Evolutionary conservation across 2,329 filamentous ascomycete genomes (phyloP), one percentile per base, ranked within the genome.

Genomic region (Hypoxylon sp.): DNA sequence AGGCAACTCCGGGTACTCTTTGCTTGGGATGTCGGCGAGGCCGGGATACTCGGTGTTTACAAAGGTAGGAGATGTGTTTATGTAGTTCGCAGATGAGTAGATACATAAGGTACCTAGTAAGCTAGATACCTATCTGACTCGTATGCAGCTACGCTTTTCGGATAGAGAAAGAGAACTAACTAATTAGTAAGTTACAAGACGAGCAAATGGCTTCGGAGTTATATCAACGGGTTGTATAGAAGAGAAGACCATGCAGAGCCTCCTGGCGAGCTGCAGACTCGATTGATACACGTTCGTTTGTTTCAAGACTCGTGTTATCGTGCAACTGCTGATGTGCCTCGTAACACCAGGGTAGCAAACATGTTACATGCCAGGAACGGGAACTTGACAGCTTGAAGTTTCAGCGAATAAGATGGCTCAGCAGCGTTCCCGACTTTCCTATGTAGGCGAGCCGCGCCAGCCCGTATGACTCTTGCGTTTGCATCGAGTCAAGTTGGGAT

Each of bases 291-390:
- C n/a, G 46, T 34, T 17, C 34, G 29, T 47, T 26, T 34, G 57
- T 60, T 60, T 60, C 57, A 55, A 57, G 44, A 45, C 41, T 47
- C 29, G 20, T 43, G 26, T 30, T 51, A 40, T 41, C 31, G 36
- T 50, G 27, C 35, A 52, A 56, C 43, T 46, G 36, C 27, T 44
- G 40, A 48, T 40, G 42, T 45, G 32, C 16, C 26, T 20, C 21
- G 46, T 51, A 56, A 52, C 53, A 57, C 56, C 27, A 51, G 25
- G 16, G 41, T 43, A 60, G 51, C 57, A 60, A 60, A 60, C 54
- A 57, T 42, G 50, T 57, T 54, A 51, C 57, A 58, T 53, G 47
- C 55, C 57, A 42, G 49, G 51, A 51, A 50, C 41, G 48, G 55
- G 51, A 51, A 51, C 36, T 35, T 42, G 37, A 40, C 44, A 49